Percentiles rank a stretch among this genome's conserved stretches.
phyloP scores from a whole-genome alignment of 1,284 basidiomycete species.

The Puccinia triticina region DNA sequence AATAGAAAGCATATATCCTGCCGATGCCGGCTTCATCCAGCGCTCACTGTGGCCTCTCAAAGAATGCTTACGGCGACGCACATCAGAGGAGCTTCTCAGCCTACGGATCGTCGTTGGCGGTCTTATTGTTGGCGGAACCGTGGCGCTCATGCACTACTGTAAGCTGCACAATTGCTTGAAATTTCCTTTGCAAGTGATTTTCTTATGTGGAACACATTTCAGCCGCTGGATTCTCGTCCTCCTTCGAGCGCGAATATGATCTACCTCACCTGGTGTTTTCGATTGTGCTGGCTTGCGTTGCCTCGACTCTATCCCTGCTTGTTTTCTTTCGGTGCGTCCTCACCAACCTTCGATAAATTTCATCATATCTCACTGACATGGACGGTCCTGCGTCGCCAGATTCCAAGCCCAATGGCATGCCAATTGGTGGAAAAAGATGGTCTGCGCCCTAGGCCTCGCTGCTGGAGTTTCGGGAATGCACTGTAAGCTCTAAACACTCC shows the following conservation, averaged over 20 bases:
- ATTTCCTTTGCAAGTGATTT: conserved; percentile 60
- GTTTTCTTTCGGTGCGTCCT: conserved; percentile 62
- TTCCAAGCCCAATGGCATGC: conserved; percentile 62
- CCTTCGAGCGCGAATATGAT: conserved; percentile 58
- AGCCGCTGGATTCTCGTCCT: conserved; percentile 58
- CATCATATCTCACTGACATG: conserved; percentile 57
- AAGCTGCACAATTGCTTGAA: background rate
- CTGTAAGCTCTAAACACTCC: conserved; percentile 59
- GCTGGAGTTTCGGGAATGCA: conserved; percentile 65
- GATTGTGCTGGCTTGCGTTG: conserved; percentile 63
- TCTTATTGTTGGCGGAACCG: conserved; percentile 75
- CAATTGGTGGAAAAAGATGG: conserved; percentile 63
- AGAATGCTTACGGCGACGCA: background rate
- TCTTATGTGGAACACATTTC: background rate
- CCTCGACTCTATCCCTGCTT: conserved; percentile 62
- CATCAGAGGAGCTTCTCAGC: conserved; percentile 21
- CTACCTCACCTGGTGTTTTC: conserved; percentile 62
- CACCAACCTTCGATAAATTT: background rate
- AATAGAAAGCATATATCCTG: background rate
- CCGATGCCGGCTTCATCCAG: conserved; percentile 6
- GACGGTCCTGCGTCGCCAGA: background rate
- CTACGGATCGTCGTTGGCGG: conserved; percentile 57
- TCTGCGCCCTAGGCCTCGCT: conserved; percentile 62
- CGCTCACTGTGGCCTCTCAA: background rate
- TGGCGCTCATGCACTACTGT: conserved; percentile 62